Evolutionary conservation across 2,329 filamentous ascomycete genomes (phyloP).

Genomic region (Xylariaceae sp.): DNA sequence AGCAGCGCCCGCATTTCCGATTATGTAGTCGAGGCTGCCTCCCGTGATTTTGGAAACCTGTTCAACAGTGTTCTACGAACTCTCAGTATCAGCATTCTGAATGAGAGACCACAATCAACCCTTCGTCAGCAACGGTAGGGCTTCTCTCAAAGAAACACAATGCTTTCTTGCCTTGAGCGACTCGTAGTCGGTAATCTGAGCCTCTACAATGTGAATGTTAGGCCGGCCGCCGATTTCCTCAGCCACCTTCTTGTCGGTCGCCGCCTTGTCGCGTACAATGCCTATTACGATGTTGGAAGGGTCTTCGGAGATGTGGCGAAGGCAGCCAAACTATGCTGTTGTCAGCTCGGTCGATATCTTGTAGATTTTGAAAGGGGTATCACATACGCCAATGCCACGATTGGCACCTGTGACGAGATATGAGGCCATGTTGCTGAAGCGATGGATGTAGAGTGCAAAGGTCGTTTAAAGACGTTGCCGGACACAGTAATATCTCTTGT

Average conservation of each 20-base stretch:
- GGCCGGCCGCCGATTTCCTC: not conserved
- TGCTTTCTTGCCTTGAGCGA: not conserved
- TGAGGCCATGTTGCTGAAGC: not conserved
- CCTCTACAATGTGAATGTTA: not conserved
- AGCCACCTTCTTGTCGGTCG: not conserved
- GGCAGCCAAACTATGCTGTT: not conserved
- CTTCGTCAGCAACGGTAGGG: not conserved
- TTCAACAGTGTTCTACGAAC: slow-evolving; percentile 22
- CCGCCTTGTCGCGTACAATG: not conserved
- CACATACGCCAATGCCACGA: not conserved
- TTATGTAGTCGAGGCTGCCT: slow-evolving; percentile 48
- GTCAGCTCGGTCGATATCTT: not conserved
- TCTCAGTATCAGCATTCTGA: not conserved
- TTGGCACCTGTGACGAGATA: not conserved
- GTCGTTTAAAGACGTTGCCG: too few relatives aligned
- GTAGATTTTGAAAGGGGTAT: not conserved
- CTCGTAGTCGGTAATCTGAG: not conserved
- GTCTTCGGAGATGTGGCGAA: not conserved
- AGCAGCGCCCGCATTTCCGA: slow-evolving; percentile 47
- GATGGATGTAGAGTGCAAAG: too few relatives aligned
- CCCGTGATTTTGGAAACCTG: slow-evolving; percentile 33
- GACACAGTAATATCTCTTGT: too few relatives aligned
- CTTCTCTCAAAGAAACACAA: not conserved
- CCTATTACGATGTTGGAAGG: not conserved
- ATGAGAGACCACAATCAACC: not conserved